Conservation (phyloP, 257 asterid species). For the Phtheirospermum japonicum region DNA sequence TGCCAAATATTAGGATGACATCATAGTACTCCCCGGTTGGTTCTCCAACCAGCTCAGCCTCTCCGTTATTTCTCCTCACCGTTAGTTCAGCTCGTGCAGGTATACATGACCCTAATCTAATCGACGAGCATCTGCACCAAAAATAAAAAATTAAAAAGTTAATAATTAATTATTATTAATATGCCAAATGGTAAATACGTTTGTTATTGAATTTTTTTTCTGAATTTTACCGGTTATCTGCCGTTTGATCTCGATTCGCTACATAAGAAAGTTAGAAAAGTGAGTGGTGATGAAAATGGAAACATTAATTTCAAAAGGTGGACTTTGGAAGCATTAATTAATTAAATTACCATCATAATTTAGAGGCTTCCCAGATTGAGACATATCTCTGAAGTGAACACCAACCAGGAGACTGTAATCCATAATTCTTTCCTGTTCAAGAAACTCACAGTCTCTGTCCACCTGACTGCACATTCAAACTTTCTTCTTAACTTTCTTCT, state of each 20-base stretch:
- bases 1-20: slow-evolving; percentile 74
- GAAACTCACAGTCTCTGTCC: slow-evolving; percentile 85
- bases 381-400: slow-evolving; percentile 68
- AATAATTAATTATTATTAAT: no score
- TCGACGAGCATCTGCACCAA: slow-evolving; percentile 33
- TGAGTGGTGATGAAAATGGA: slow-evolving; percentile 24
- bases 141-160: not conserved
- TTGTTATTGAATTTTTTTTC: no score
- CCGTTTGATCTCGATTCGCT: no score
- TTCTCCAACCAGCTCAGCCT: slow-evolving; percentile 73
- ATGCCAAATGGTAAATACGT: no score
- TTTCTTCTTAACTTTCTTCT: not conserved
- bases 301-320: slow-evolving; percentile 17
- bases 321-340: slow-evolving; percentile 29
- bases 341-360: slow-evolving; percentile 18
- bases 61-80: slow-evolving; percentile 48
- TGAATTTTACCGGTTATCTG: no score
- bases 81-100: slow-evolving; percentile 85
- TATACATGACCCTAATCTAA: slow-evolving; percentile 57
- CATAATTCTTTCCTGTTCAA: slow-evolving; percentile 95
- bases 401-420: slow-evolving; percentile 94
- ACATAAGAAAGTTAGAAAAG: not conserved
- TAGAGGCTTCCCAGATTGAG: slow-evolving; percentile 60
- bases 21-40: slow-evolving; percentile 85
- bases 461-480: slow-evolving; percentile 67